These are phyloP conservation scores for Vicia sativa DNA, from an alignment of 306 rosid species.

Conservation along the genomic window DNA sequence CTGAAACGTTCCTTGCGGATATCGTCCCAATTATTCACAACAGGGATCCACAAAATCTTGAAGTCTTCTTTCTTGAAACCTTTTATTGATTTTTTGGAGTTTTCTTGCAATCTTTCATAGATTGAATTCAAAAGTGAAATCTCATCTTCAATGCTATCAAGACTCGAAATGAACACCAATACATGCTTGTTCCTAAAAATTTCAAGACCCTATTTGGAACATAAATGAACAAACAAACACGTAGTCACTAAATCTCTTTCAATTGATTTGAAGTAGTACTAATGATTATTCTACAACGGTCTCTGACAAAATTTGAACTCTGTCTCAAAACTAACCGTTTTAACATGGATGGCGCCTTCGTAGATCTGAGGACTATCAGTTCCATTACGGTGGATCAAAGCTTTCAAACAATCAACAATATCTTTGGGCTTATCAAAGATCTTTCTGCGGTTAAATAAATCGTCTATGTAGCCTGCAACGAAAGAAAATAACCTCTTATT, in stretches of 20 bases:
- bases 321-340: slow-evolving; percentile 22
- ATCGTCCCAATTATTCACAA: slow-evolving; percentile 29
- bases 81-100: slow-evolving; percentile 11
- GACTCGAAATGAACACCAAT: slow-evolving; percentile 37
- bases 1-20: neutral
- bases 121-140: slow-evolving; percentile 38
- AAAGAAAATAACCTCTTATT: slow-evolving; percentile 5
- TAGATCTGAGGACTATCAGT: slow-evolving; percentile 15
- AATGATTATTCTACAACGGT: too few relatives aligned
- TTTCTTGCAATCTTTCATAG: slow-evolving; percentile 32
- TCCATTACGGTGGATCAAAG: slow-evolving; percentile 32
- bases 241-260: neutral
- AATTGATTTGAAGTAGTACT: too few relatives aligned
- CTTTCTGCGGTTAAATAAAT: neutral
- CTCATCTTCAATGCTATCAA: slow-evolving; percentile 38
- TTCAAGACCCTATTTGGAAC: slow-evolving; percentile 37
- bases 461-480: slow-evolving; percentile 20
- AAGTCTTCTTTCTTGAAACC: slow-evolving; percentile 37
- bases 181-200: slow-evolving; percentile 36
- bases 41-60: slow-evolving; percentile 44
- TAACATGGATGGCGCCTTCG: slow-evolving; percentile 1
- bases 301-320: too few relatives aligned
- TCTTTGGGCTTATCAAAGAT: slow-evolving; percentile 32
- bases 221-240: neutral
- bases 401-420: slow-evolving; percentile 36